Conservation (phyloP, 2,329 filamentous ascomycete genomes). For the Alternaria atra region DNA sequence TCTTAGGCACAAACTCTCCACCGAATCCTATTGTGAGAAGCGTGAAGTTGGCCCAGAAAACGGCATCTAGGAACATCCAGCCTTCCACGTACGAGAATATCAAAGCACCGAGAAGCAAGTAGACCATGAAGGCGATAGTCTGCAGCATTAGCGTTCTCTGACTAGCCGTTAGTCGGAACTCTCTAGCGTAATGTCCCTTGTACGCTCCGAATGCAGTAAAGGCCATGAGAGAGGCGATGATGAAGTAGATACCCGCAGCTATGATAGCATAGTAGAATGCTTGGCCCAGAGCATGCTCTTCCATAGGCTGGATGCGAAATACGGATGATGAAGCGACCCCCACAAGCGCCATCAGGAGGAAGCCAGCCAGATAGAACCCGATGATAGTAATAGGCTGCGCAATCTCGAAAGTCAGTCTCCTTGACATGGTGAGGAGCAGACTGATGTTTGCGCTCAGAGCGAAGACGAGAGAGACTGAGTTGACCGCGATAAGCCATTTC, state of each 20-base stretch:
- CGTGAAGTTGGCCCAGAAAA: conserved; percentile 67
- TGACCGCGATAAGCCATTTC: conserved; percentile 64
- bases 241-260: conserved; percentile 65
- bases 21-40: conserved; percentile 65
- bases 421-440: conserved; percentile 68
- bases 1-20: conserved; percentile 59
- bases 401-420: conserved; percentile 62
- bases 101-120: conserved; percentile 58
- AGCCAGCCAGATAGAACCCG: conserved; percentile 65
- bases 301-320: conserved; percentile 55
- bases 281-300: conserved; percentile 61
- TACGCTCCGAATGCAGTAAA: conserved; percentile 65
- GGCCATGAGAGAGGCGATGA: conserved; percentile 64
- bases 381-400: conserved; percentile 68
- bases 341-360: conserved; percentile 64
- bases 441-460: conserved; percentile 64
- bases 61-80: conserved; percentile 63
- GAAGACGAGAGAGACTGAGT: conserved; percentile 63
- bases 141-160: conserved; percentile 66
- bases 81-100: conserved; percentile 60
- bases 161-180: conserved; percentile 64
- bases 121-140: conserved; percentile 60
- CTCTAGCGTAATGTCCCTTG: conserved; percentile 62
- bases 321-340: conserved; percentile 56
- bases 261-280: conserved; percentile 69